Evolutionary conservation across 345 rosid genomes (phyloP), one percentile per base, ranked within the genome.

Genomic region (Citrus hindsii): DNA sequence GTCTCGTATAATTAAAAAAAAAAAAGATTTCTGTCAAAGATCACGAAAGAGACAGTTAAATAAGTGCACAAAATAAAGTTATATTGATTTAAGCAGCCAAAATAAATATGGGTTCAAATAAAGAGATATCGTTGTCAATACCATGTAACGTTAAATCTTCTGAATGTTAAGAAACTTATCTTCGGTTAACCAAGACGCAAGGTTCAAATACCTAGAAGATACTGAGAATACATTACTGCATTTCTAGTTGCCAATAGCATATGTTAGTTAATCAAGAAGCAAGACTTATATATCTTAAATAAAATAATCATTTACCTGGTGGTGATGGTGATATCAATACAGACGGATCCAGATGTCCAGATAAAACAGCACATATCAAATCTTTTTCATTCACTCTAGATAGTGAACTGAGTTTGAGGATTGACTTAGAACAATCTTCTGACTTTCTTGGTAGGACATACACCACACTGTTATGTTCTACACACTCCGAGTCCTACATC

Each of bases 381-480:
- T 92, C 92, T 82, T 88, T 83, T 84, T 95, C 99, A 63, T 85
- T 84, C 79, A 91, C 90, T 86, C 82, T 88, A 77, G 83, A 87
- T 74, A 88, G 77, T 73, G 88, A 84, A 81, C 87, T 79, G 78
- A 90, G 84, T 83, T 90, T 89, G 72, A 82, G 85, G 74, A 84
- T 69, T 72, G 62, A 79, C 68, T 79, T 79, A 83, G 84, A 84
- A 84, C 84, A 87, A 73, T 85, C 86, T 37, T 79, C 79, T 67
- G 92, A 84, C 74, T 89, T 86, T 84, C 79, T 82, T 9, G 98
- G 91, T 38, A 87, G 80, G 79, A 93, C 90, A 82, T 83, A 90
- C 35, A 89, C 77, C 69, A 87, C 76, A 40, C 69, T 84, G 76
- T 62, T 79, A 79, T 53, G 67, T 79, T 88, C 95, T 77, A 77